Evolutionary conservation across 1,284 basidiomycete species (phyloP).

Genomic region (Trametes versicolor): DNA sequence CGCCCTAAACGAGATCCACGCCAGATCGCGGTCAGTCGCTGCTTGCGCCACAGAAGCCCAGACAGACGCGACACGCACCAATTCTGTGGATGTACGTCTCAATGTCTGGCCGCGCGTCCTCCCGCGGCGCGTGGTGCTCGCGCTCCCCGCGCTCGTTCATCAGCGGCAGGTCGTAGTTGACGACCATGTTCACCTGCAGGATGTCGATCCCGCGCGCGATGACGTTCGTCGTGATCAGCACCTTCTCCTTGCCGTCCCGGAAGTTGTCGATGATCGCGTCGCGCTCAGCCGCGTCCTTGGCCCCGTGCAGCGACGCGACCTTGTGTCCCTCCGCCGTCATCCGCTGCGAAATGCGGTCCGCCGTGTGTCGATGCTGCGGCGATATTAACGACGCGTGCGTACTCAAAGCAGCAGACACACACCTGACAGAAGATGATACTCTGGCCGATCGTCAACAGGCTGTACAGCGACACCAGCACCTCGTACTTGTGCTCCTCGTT

Average conservation of each 20-base stretch:
- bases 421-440: constrained; percentile 98
- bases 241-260: constrained; percentile 96
- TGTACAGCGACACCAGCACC: constrained; percentile 92
- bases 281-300: constrained; percentile 89
- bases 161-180: constrained; percentile 97
- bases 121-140: constrained; percentile 37
- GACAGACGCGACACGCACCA: constrained; percentile 60
- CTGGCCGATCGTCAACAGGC: constrained; percentile 93
- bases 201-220: constrained; percentile 99
- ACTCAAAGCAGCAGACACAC: constrained; percentile 9
- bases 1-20: constrained; percentile 65
- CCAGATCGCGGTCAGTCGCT: constrained; percentile 8
- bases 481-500: constrained; percentile 96
- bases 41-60: background rate
- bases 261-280: constrained; percentile 96
- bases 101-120: constrained; percentile 79
- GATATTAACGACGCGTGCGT: background rate
- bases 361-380: constrained; percentile 84
- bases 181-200: constrained; percentile 98
- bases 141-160: constrained; percentile 71
- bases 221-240: constrained; percentile 99
- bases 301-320: constrained; percentile 95
- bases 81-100: constrained; percentile 99
- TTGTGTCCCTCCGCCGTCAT: constrained; percentile 97
- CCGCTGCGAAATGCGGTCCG: constrained; percentile 90